Conservation (phyloP, 2,329 filamentous ascomycete species). For the Pseudogymnoascus sp. region DNA sequence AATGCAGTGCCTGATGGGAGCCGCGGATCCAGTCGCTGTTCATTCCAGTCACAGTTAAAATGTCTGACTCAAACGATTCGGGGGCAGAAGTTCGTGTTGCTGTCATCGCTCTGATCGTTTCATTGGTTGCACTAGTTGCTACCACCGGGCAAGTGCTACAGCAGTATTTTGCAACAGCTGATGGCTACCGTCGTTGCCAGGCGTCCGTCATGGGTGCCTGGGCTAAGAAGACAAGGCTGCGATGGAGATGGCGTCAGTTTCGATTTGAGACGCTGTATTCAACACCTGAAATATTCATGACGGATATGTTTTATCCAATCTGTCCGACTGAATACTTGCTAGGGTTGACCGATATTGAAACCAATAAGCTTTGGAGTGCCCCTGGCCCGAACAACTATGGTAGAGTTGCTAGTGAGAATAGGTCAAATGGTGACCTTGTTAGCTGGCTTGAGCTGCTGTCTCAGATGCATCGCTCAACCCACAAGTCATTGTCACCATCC, state of each 20-base stretch:
- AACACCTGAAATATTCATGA: conserved; percentile 28
- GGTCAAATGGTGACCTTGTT: neutral
- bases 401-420: neutral
- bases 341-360: neutral
- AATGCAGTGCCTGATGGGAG: neutral
- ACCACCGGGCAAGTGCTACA: conserved; percentile 27
- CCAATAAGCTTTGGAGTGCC: neutral
- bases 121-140: conserved; percentile 27
- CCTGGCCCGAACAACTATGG: neutral
- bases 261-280: conserved; percentile 31
- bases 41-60: neutral
- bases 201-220: conserved; percentile 29
- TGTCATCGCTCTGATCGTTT: conserved; percentile 27
- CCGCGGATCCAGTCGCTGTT: neutral
- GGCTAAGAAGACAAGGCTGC: conserved; percentile 24
- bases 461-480: neutral
- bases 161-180: conserved; percentile 31
- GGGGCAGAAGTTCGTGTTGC: conserved; percentile 8
- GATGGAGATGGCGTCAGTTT: conserved; percentile 26
- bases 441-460: neutral
- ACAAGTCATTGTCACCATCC: neutral
- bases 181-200: conserved; percentile 30
- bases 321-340: conserved; percentile 12
- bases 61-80: neutral
- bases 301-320: conserved; percentile 9